Conservation (phyloP, 768 basidiomycete species). For the Mycena latifolia region DNA sequence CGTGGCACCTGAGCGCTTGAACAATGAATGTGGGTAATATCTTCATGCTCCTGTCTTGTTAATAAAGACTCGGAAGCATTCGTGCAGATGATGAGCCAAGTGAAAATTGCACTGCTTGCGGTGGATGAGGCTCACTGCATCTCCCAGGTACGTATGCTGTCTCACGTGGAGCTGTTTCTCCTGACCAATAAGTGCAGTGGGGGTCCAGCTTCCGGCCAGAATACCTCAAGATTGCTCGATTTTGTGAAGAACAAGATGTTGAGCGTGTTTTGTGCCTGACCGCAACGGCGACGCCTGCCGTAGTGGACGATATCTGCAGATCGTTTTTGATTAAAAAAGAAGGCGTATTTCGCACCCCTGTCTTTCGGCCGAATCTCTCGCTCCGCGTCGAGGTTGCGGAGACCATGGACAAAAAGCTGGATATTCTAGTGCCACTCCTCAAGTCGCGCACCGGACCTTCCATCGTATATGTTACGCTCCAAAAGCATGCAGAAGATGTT, state of each 20-base stretch:
- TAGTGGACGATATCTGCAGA: slow-evolving; percentile 58
- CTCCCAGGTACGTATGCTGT: slow-evolving; percentile 50
- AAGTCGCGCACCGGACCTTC: slow-evolving; percentile 52
- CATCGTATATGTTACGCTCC: slow-evolving; percentile 61
- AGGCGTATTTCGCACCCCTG: slow-evolving; percentile 58
- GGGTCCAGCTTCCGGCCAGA: slow-evolving; percentile 57
- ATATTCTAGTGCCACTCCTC: slow-evolving; percentile 51
- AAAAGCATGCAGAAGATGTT: slow-evolving; percentile 55
- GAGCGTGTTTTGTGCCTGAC: slow-evolving; percentile 60
- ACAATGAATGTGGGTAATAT: slow-evolving; percentile 50
- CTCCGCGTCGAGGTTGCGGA: slow-evolving; percentile 49
- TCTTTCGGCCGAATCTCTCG: slow-evolving; percentile 58
- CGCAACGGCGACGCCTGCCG: slow-evolving; percentile 57
- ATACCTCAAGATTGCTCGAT: slow-evolving; percentile 55
- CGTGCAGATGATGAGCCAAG: slow-evolving; percentile 55
- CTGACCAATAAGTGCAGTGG: slow-evolving; percentile 46
- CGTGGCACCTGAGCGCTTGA: slow-evolving; percentile 61
- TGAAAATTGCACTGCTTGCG: slow-evolving; percentile 59
- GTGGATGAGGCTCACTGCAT: slow-evolving; percentile 66
- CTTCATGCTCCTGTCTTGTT: not conserved
- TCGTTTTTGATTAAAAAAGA: slow-evolving; percentile 55
- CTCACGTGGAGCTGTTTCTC: not conserved
- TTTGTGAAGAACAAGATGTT: slow-evolving; percentile 58
- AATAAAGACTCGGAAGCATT: slow-evolving; percentile 35
- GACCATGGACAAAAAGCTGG: slow-evolving; percentile 49